Evolutionary conservation across 495 filamentous ascomycete genomes (phyloP), one percentile per base, ranked within the genome.

Genomic region (Cetradonia linearis): DNA sequence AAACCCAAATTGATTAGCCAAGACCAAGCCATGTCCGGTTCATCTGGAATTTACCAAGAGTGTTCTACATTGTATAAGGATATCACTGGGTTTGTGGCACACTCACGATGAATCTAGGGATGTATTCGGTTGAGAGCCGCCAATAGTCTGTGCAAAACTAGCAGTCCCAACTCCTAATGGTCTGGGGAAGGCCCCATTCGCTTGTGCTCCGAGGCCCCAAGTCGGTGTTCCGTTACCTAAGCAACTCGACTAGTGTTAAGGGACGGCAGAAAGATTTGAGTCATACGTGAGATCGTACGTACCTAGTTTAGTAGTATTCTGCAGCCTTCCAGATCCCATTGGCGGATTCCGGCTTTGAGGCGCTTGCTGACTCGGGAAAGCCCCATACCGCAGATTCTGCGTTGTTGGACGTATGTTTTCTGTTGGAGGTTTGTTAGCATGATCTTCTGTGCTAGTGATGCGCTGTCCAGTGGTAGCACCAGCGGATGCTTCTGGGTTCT

Each of bases 31-130:
- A 16, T 23, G 1, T 48, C 30, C 1, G 1, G 16, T 0, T 10
- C 18, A 23, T 44, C 31, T 4, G 20, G 42, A 36, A 10, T 44
- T 13, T 18, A 48, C 16, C 1, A 8, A 3, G 3, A 7, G 6
- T 49, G 23, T 14, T 23, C 8, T 8, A 25, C 11, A 20, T 9
- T 18, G 30, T 7, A 36, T 14, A 28, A n/a, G 20, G 20, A 23
- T 36, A 46, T 23, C 47, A 14, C 23, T 3, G 7, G 10, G 16
- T 20, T 54, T 20, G 38, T 14, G 6, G 14, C 13, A 25, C 37
- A 88, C 88, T 84, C 82, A 92, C 89, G 86, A 89, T 34, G 86
- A 75, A 71, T 93, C 88, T 62, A 93, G 70, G 42, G 87, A 82
- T 52, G 87, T 84, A 46, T 81, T 76, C 53, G 87, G 80, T 68